phyloP scores from a whole-genome alignment of 73 alveolate genomes.

The Paramecium primaurelia region DNA sequence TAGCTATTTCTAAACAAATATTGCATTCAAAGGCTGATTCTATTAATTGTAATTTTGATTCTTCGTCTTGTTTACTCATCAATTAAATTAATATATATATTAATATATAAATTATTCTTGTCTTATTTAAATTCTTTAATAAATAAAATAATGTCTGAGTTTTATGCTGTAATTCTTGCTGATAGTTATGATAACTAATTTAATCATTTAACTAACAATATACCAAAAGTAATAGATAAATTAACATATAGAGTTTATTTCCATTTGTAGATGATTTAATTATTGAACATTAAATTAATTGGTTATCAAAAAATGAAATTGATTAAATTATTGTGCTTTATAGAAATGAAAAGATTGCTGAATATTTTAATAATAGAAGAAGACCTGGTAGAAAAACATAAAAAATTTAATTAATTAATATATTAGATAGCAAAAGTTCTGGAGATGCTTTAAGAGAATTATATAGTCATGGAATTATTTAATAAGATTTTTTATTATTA shows the following conservation, averaged over 20 bases:
- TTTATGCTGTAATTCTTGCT: background rate
- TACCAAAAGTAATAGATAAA: background rate
- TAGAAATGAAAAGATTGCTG: background rate
- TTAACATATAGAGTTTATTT: background rate
- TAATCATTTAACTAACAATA: background rate
- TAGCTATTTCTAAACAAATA: slow-evolving; percentile 88
- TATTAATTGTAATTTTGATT: background rate
- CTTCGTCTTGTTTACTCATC: slow-evolving; percentile 67
- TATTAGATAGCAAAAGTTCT: background rate
- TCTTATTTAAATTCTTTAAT: background rate
- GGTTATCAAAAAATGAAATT: background rate
- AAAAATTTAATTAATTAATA: background rate
- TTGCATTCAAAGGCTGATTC: slow-evolving; percentile 78
- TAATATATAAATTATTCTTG: background rate
- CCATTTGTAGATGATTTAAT: background rate
- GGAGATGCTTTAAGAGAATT: slow-evolving; percentile 63
- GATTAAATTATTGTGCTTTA: background rate
- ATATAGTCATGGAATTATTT: slow-evolving; percentile 2
- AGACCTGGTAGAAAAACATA: background rate
- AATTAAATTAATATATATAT: background rate
- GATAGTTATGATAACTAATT: background rate
- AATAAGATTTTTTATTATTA: slow-evolving; percentile 44
- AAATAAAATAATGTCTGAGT: background rate
- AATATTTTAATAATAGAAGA: background rate
- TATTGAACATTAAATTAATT: background rate